Conservation (phyloP, 768 basidiomycete species). For the Hebeloma cylindrosporum region DNA sequence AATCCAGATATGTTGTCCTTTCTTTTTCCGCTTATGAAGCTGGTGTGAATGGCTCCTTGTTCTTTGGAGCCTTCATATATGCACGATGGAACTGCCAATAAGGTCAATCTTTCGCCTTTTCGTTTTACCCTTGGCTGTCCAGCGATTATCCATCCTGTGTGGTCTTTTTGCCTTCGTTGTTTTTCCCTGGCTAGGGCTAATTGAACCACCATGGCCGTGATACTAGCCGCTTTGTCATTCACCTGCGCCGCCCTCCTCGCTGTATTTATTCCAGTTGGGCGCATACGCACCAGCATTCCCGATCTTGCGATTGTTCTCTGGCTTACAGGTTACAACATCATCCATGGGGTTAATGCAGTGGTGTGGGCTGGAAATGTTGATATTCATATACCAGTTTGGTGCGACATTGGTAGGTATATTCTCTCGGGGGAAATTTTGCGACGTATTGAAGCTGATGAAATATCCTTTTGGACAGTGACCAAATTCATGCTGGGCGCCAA, state of each 20-base stretch:
- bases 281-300: constrained; percentile 47
- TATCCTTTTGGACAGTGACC: constrained; percentile 43
- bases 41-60: constrained; percentile 23
- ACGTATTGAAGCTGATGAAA: not conserved
- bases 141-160: constrained; percentile 6
- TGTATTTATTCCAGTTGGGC: constrained; percentile 41
- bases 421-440: not conserved
- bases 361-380: constrained; percentile 58
- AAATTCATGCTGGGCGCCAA: constrained; percentile 51
- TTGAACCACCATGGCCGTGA: constrained; percentile 31
- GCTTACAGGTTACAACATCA: constrained; percentile 49
- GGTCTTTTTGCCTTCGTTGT: constrained; percentile 4
- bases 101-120: constrained; percentile 16
- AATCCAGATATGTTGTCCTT: not conserved
- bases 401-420: constrained; percentile 52
- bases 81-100: constrained; percentile 2
- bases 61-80: constrained; percentile 29
- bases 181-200: constrained; percentile 9
- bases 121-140: constrained; percentile 10
- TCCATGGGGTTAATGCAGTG: constrained; percentile 56
- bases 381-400: constrained; percentile 59
- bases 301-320: constrained; percentile 50
- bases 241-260: constrained; percentile 41
- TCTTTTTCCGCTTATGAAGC: constrained; percentile 3
- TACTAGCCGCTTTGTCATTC: constrained; percentile 44